Evolutionary conservation across 306 rosid species (phyloP).

Genomic region (Prunus salicina): DNA sequence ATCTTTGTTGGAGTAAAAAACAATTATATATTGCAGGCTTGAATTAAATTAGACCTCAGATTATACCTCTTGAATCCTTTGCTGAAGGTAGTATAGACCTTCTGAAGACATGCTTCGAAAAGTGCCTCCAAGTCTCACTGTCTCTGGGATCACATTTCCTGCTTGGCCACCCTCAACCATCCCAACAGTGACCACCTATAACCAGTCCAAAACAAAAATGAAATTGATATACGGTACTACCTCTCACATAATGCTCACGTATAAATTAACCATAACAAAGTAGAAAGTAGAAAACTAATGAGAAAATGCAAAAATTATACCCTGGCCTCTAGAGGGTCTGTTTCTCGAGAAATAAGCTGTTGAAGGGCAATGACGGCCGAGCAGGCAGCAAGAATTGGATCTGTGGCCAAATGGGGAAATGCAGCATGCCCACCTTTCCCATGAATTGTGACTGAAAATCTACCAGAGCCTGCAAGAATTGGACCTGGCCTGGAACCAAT

Average conservation of each 20-base stretch:
- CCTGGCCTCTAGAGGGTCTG: conserved; percentile 49
- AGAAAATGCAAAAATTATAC: conserved; percentile 4
- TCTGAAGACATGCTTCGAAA: conserved; percentile 46
- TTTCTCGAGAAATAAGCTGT: conserved; percentile 55
- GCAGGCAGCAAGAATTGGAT: conserved; percentile 49
- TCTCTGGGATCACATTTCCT: conserved; percentile 36
- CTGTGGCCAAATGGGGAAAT: conserved; percentile 34
- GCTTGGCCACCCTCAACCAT: conserved; percentile 44
- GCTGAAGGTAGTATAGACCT: conserved; percentile 34
- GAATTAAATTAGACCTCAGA: not conserved
- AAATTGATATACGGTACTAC: too few species aligned
- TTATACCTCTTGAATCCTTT: conserved; percentile 53
- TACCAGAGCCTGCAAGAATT: conserved; percentile 37
- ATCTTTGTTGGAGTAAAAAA: not conserved
- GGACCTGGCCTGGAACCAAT: conserved; percentile 54
- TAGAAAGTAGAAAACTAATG: not conserved
- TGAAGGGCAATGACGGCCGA: conserved; percentile 45
- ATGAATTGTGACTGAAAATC: conserved; percentile 38
- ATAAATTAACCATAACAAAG: too few species aligned
- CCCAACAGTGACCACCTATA: conserved; percentile 45
- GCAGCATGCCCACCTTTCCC: conserved; percentile 47
- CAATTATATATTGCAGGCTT: not conserved
- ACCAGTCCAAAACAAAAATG: not conserved
- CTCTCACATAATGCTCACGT: too few species aligned
- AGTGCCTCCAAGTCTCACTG: conserved; percentile 46